Conservation (phyloP, 2,329 filamentous ascomycete species). For the Aspergillus sp. region DNA sequence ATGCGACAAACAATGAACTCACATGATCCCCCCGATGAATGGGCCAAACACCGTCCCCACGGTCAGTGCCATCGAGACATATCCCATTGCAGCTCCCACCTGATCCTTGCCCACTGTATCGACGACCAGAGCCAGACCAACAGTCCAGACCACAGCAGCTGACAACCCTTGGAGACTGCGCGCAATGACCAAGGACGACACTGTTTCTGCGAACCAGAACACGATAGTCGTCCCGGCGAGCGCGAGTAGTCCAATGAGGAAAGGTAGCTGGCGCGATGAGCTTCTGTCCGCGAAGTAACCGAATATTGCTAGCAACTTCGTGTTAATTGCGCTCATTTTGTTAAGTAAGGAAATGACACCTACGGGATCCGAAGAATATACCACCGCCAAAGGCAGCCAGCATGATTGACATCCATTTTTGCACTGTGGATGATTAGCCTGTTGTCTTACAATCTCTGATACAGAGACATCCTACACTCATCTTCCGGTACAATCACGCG, state of each 20-base stretch:
- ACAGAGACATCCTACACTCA: constrained; percentile 40
- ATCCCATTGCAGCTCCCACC: constrained; percentile 62
- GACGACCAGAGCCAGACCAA: constrained; percentile 59
- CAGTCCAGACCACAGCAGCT: constrained; percentile 62
- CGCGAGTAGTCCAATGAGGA: constrained; percentile 57
- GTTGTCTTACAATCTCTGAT: neutral
- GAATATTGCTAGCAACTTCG: constrained; percentile 25
- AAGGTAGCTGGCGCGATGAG: constrained; percentile 56
- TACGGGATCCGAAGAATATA: constrained; percentile 53
- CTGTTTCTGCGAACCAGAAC: constrained; percentile 53
- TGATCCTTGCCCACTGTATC: constrained; percentile 61
- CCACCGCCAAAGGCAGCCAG: constrained; percentile 70
- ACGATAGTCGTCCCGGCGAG: constrained; percentile 57
- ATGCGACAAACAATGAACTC: constrained; percentile 28
- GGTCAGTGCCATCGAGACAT: constrained; percentile 53
- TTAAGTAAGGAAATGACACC: constrained; percentile 3
- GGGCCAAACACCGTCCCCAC: constrained; percentile 60
- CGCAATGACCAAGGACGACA: constrained; percentile 53
- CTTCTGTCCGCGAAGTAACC: constrained; percentile 54
- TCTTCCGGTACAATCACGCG: constrained; percentile 38
- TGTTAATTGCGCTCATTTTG: neutral
- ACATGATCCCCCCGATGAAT: constrained; percentile 60
- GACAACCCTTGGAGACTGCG: constrained; percentile 60
- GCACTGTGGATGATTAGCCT: constrained; percentile 44
- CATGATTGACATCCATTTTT: constrained; percentile 70